Base-by-base conservation (phyloP, 106 monocot species). In the Xerophyta viscosa region DNA sequence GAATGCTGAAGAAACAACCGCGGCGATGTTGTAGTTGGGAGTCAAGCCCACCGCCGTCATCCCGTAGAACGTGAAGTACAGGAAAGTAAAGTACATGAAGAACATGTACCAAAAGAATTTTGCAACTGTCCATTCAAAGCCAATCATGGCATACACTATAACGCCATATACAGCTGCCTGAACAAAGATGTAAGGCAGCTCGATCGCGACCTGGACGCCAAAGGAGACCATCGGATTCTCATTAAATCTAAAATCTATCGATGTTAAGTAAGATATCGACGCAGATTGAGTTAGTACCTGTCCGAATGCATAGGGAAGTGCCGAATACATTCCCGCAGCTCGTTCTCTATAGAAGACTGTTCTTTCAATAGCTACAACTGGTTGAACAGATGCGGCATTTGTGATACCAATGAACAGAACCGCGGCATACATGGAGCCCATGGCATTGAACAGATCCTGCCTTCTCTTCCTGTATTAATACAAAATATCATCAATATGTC, bases 41-140 rank as follows among this genome's bases (percentile, higher is more conserved):
- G 62, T 62, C 24, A 62, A 26, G 17, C 62, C 62, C 0, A 62
- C 62, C 0, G 62, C 36, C 62, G 49, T 62, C 62, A 62, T 62
- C 4, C 62, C 62, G n/a, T 62, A 62, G 25, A 49, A 62, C 0
- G 62, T 62, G 62, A 62, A 62, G 62, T 62, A 62, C 4, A 62
- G 62, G 12, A 62, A 24, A 0, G 62, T 62, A 48, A 50, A 50
- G 37, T 49, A 62, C 62, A 62, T 62, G 62, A 62, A 62, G 49
- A 62, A 62, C 9, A 62, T 3, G 23, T 62, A 62, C 62, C 62
- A 62, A 37, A 62, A 57, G 57, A 57, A 57, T 39, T 57, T 57
- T 20, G 57, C 57, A 37, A 23, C 37, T 0, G 57, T 57, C 57
- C 57, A 57, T 19, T 57, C 57, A 8, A 57, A 57, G 20, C 41